phyloP scores from a whole-genome alignment of 78 protist species.

The slime mould (Dictyostelium discoideum) region DNA sequence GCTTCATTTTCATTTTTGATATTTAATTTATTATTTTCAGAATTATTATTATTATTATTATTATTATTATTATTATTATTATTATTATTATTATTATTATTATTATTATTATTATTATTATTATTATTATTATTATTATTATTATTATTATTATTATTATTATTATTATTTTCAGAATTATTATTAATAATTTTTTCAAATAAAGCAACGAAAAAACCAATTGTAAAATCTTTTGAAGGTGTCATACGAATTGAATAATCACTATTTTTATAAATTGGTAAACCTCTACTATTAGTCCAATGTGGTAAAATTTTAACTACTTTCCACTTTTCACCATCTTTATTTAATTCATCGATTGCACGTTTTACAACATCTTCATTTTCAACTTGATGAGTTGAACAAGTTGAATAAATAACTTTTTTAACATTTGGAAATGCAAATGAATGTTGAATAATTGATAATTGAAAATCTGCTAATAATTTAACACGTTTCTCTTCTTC shows the following conservation, averaged over 20 bases:
- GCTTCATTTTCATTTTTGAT: no score
- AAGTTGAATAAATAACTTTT: constrained; percentile 74
- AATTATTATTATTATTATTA: no score
- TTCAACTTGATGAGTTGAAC: constrained; percentile 81
- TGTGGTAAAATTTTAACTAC: constrained; percentile 49
- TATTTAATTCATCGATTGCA: constrained; percentile 38
- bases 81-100: no score
- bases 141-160: no score
- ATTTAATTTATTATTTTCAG: no score
- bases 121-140: no score
- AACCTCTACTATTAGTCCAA: constrained; percentile 68
- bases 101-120: no score
- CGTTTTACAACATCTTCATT: constrained; percentile 81
- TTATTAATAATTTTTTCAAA: constrained; percentile 40
- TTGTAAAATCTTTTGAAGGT: constrained; percentile 67
- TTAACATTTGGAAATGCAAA: constrained; percentile 77
- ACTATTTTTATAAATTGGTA: constrained; percentile 40
- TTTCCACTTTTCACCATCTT: constrained; percentile 21
- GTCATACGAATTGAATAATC: constrained; percentile 47
- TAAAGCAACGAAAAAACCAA: constrained; percentile 79
- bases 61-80: no score
- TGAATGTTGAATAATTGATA: constrained; percentile 70
- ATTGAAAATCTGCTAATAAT: constrained; percentile 79
- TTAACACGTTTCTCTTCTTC: constrained; percentile 40
- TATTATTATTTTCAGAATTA: background rate